Evolutionary conservation across 208 protist species (phyloP).

Genomic region (Tetramitus jugosus): DNA sequence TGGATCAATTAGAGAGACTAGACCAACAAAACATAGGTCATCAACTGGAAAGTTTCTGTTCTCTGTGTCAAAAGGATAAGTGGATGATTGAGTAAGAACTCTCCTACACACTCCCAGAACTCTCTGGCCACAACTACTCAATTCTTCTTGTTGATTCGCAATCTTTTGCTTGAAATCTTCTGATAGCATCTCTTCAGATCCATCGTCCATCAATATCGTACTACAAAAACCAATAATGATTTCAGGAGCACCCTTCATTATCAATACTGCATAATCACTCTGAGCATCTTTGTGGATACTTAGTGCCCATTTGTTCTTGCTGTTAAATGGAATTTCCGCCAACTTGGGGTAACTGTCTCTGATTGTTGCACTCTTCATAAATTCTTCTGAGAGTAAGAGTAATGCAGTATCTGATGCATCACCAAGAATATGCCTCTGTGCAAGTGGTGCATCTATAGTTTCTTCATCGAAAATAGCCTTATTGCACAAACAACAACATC

Average conservation of each 20-base stretch:
- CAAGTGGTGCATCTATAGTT: background rate
- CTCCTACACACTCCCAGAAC: conserved; percentile 43
- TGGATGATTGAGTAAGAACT: background rate
- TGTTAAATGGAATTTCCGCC: conserved; percentile 48
- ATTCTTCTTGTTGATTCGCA: conserved; percentile 28
- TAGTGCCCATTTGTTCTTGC: too few species aligned
- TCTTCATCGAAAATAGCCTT: background rate
- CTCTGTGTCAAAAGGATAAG: conserved; percentile 8
- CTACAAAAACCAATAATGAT: background rate
- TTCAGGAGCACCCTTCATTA: conserved; percentile 14
- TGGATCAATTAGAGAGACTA: conserved; percentile 71
- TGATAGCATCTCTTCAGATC: background rate
- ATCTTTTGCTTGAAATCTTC: background rate
- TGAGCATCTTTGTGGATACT: conserved; percentile 21
- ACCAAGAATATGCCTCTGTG: background rate
- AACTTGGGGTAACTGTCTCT: background rate
- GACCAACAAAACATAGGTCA: conserved; percentile 55
- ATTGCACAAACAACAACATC: background rate
- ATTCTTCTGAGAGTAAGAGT: background rate
- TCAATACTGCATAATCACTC: too few species aligned
- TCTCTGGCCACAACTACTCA: conserved; percentile 47
- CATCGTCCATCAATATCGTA: background rate
- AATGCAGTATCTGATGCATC: background rate
- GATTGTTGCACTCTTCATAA: background rate
- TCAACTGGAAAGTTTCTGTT: conserved; percentile 35